phyloP scores from a whole-genome alignment of 2,329 filamentous ascomycete genomes.

The Penicillium sclerotiorum region DNA sequence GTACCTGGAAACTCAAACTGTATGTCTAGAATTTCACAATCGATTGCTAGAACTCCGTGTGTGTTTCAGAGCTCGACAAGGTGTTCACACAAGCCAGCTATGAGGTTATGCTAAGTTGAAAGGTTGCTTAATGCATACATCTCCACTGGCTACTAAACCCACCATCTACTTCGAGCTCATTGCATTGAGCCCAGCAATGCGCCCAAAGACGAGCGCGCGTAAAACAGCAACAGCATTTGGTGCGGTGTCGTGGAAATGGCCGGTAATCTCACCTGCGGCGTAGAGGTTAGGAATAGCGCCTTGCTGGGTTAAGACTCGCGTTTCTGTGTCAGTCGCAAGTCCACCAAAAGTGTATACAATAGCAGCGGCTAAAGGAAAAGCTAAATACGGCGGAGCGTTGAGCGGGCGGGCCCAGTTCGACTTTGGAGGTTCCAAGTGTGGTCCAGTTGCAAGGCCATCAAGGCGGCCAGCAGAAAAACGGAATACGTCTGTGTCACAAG shows the following conservation, averaged over 20 bases:
- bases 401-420: conserved; percentile 8
- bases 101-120: conserved; percentile 1
- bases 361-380: conserved; percentile 6
- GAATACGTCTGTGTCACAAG: conserved; percentile 6
- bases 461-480: conserved; percentile 6
- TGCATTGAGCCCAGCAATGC: conserved; percentile 7
- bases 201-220: conserved; percentile 6
- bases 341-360: conserved; percentile 9
- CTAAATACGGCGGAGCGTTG: conserved; percentile 5
- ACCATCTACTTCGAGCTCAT: conserved; percentile 6
- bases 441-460: conserved; percentile 5
- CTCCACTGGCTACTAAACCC: conserved; percentile 1
- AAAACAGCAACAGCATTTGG: conserved; percentile 8
- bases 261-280: conserved; percentile 8
- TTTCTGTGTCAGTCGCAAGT: conserved; percentile 6
- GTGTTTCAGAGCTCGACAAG: conserved; percentile 1
- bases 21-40: conserved; percentile 1
- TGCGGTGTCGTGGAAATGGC: conserved; percentile 6
- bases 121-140: conserved; percentile 1
- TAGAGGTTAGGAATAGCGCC: conserved; percentile 8
- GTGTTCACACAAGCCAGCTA: neutral
- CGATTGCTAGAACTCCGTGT: no score
- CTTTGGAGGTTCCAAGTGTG: conserved; percentile 4
- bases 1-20: conserved; percentile 1
- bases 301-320: conserved; percentile 4